Evolutionary conservation across 345 rosid genomes (phyloP).

Genomic region (Aegle marmelos): DNA sequence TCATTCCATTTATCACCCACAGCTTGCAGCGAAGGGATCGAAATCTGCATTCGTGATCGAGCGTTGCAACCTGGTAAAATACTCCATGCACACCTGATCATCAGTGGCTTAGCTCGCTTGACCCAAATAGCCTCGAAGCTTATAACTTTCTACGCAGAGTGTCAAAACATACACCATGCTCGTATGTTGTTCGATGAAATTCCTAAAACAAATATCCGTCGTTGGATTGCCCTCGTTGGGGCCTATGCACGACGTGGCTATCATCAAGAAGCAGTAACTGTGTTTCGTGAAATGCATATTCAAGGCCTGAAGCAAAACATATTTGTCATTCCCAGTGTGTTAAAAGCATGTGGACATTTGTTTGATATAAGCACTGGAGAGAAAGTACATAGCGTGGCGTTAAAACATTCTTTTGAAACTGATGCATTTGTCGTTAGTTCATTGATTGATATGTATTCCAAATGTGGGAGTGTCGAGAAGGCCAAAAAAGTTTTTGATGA

Average conservation of each 20-base stretch:
- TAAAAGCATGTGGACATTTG: constrained; percentile 65
- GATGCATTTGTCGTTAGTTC: constrained; percentile 62
- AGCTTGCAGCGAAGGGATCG: constrained; percentile 35
- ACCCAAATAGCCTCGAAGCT: constrained; percentile 52
- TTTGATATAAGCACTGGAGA: constrained; percentile 44
- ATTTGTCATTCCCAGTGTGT: constrained; percentile 68
- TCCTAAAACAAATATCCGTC: constrained; percentile 38
- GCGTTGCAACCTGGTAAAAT: constrained; percentile 33
- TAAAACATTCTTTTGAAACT: constrained; percentile 42
- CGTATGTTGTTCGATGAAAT: constrained; percentile 71
- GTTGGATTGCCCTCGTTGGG: constrained; percentile 55
- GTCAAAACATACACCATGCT: constrained; percentile 40
- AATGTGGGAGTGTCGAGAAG: constrained; percentile 40
- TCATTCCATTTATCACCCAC: constrained; percentile 33
- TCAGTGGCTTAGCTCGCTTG: constrained; percentile 32
- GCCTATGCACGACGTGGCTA: constrained; percentile 57
- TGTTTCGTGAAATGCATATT: constrained; percentile 49
- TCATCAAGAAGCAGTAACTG: constrained; percentile 44
- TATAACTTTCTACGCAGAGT: constrained; percentile 40
- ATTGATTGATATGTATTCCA: constrained; percentile 81
- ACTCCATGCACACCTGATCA: constrained; percentile 59
- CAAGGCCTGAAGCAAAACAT: constrained; percentile 40
- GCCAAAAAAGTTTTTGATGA: constrained; percentile 53
- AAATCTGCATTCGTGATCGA: constrained; percentile 34
- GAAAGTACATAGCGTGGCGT: constrained; percentile 51